phyloP scores from a whole-genome alignment of 257 asterid genomes.

The Petunia axillaris region DNA sequence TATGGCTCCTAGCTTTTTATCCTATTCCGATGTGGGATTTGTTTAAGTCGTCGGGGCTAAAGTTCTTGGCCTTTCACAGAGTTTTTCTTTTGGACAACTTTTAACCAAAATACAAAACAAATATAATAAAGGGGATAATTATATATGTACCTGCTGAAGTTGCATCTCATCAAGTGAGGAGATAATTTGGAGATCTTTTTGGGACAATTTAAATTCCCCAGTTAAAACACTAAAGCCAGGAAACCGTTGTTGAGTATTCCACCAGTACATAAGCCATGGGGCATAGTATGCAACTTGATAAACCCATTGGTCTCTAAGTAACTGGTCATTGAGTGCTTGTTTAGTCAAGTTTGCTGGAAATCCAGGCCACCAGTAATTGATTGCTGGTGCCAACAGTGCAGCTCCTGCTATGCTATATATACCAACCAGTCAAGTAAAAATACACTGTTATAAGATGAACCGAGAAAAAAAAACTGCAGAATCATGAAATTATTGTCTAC shows the following conservation, averaged over 20 bases:
- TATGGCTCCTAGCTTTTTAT: too few species aligned
- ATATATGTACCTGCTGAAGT: slow-evolving; percentile 45
- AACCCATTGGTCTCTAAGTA: slow-evolving; percentile 64
- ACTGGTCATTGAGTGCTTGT: slow-evolving; percentile 57
- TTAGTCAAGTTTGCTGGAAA: slow-evolving; percentile 57
- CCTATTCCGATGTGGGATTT: too few species aligned
- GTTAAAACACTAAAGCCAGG: slow-evolving; percentile 61
- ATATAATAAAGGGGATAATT: neutral
- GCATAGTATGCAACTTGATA: slow-evolving; percentile 63
- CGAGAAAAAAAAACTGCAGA: neutral
- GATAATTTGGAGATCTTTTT: slow-evolving; percentile 51
- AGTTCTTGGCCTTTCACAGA: too few species aligned
- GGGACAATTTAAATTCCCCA: slow-evolving; percentile 51
- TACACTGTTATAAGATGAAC: neutral
- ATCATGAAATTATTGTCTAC: too few species aligned
- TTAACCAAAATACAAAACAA: too few species aligned
- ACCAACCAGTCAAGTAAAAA: neutral
- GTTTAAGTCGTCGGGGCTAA: too few species aligned
- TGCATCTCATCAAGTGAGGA: slow-evolving; percentile 28
- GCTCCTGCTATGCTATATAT: slow-evolving; percentile 66
- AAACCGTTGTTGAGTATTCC: slow-evolving; percentile 75
- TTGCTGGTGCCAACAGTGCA: slow-evolving; percentile 59
- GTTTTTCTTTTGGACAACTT: too few species aligned
- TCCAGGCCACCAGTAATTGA: slow-evolving; percentile 82
- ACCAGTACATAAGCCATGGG: slow-evolving; percentile 78